These are phyloP conservation scores for Globisporangium perplexum DNA, from an alignment of 352 stramenopile genomes.

Conservation along the genomic window DNA sequence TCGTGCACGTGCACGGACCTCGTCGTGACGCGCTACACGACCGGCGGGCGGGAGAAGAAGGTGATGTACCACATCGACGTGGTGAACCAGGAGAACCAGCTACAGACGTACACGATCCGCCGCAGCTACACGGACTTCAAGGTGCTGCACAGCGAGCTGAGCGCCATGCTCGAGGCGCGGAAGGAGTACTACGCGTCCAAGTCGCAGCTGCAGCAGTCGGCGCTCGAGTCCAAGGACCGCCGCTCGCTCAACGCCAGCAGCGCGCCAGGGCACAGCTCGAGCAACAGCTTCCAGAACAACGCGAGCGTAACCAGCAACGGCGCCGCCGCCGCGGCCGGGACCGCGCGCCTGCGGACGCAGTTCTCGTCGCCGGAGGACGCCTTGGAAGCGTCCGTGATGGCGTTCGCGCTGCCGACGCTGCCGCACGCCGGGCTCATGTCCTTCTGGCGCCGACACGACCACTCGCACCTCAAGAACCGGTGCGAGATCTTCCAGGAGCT, in stretches of 20 bases:
- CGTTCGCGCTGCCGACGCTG: constrained; percentile 62
- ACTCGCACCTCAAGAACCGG: constrained; percentile 59
- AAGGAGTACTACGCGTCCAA: constrained; percentile 40
- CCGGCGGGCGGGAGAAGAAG: constrained; percentile 60
- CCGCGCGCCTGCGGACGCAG: constrained; percentile 4
- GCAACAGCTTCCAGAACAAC: constrained; percentile 6
- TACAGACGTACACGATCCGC: constrained; percentile 84
- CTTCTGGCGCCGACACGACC: constrained; percentile 80
- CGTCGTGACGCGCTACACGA: constrained; percentile 66
- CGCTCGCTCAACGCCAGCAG: background rate
- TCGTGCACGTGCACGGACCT: constrained; percentile 39
- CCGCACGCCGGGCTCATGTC: constrained; percentile 68
- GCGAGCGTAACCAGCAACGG: background rate
- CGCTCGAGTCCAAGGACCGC: constrained; percentile 13
- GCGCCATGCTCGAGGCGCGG: constrained; percentile 54
- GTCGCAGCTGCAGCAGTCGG: constrained; percentile 9
- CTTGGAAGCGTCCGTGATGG: constrained; percentile 45
- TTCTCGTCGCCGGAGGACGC: constrained; percentile 26
- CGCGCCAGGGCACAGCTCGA: background rate
- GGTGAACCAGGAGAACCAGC: constrained; percentile 54
- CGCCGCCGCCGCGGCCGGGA: background rate
- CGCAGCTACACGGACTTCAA: constrained; percentile 84
- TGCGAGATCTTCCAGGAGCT: constrained; percentile 73
- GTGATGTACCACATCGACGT: constrained; percentile 89
- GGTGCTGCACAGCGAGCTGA: constrained; percentile 61